phyloP scores from a whole-genome alignment of 257 asterid species.

The Rauvolfia tetraphylla region DNA sequence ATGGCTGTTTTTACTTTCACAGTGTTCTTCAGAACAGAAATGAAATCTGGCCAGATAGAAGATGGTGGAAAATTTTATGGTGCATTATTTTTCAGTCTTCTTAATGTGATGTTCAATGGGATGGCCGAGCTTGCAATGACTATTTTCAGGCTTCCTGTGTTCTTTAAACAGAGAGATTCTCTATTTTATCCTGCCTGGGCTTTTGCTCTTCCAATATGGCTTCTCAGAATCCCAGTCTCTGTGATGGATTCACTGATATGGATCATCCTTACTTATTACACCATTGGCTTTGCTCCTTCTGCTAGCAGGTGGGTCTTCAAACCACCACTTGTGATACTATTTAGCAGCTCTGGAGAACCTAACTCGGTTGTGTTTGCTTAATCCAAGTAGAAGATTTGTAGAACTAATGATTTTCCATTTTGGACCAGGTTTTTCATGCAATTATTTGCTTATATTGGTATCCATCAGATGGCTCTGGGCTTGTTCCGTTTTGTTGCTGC shows the following conservation, averaged over 20 bases:
- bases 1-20: conserved; percentile 69
- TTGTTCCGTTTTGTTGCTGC: conserved; percentile 71
- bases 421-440: conserved; percentile 53
- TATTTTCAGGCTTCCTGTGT: conserved; percentile 60
- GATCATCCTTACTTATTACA: conserved; percentile 65
- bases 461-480: conserved; percentile 75
- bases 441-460: conserved; percentile 55
- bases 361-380: not conserved
- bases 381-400: not conserved
- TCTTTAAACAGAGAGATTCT: conserved; percentile 65
- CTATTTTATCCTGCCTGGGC: conserved; percentile 72
- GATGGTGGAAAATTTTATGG: conserved; percentile 63
- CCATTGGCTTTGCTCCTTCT: conserved; percentile 70
- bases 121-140: conserved; percentile 74
- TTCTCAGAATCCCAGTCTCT: conserved; percentile 57
- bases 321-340: not conserved
- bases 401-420: conserved; percentile 4
- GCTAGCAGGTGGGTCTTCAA: conserved; percentile 44
- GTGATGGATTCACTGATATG: conserved; percentile 60
- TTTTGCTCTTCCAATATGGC: conserved; percentile 69
- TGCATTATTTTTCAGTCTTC: conserved; percentile 63
- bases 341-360: not conserved
- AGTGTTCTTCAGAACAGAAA: conserved; percentile 61
- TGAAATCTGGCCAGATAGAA: conserved; percentile 51
- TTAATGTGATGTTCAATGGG: conserved; percentile 70